phyloP scores from a whole-genome alignment of 1,139 yeast genomes.

The Candida tunisiensis region DNA sequence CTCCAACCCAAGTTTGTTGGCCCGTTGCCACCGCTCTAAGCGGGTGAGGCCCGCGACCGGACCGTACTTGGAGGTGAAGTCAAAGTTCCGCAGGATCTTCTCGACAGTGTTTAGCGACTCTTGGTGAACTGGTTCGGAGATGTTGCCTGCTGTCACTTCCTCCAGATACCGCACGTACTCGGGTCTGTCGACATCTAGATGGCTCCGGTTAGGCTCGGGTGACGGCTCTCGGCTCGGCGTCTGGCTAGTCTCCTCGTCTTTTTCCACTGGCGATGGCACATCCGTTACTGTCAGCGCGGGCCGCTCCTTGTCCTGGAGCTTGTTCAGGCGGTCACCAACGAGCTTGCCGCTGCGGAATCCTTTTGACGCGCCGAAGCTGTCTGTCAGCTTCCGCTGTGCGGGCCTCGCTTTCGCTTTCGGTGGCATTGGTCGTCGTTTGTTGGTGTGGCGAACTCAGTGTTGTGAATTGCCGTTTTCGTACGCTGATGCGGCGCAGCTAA shows the following conservation, averaged over 20 bases:
- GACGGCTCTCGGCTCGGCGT: neutral
- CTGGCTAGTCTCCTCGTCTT: neutral
- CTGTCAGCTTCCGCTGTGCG: neutral
- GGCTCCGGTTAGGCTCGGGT: neutral
- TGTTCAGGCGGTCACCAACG: neutral
- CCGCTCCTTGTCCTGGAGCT: neutral
- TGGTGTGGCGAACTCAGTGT: neutral
- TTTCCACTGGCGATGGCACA: neutral
- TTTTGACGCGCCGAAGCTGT: neutral
- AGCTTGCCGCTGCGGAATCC: neutral
- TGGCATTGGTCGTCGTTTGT: neutral
- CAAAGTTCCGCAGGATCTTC: slow-evolving; percentile 19
- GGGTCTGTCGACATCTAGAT: neutral
- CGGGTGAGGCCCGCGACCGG: slow-evolving; percentile 23
- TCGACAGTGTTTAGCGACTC: slow-evolving; percentile 13
- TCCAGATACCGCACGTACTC: neutral
- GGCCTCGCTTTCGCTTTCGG: neutral
- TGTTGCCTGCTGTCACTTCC: neutral
- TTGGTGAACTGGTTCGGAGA: slow-evolving; percentile 9
- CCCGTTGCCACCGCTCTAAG: slow-evolving; percentile 64
- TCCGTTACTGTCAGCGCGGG: neutral
- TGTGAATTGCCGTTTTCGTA: too few species aligned
- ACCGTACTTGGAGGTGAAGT: slow-evolving; percentile 18
- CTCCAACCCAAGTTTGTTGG: slow-evolving; percentile 54
- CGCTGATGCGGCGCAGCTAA: too few species aligned